Evolutionary conservation across 176 grass and related monocot species (phyloP).

Genomic region (Eleusine coracana): DNA sequence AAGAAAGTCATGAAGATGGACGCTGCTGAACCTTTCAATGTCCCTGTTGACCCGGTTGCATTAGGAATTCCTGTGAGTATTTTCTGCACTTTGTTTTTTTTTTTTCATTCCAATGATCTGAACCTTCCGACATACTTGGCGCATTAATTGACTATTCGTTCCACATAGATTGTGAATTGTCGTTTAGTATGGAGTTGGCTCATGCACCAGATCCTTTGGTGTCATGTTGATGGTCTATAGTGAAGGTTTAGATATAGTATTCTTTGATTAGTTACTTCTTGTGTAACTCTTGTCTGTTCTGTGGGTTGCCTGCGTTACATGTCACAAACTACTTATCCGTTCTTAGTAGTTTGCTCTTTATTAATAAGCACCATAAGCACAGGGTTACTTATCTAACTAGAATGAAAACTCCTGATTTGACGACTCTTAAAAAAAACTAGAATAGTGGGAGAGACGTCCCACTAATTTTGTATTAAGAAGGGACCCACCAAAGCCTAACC

Average conservation of each 20-base stretch:
- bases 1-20: constrained; percentile 97
- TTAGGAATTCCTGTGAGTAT: constrained; percentile 92
- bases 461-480: no score
- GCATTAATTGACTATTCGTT: not conserved
- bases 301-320: not conserved
- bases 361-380: not conserved
- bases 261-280: not conserved
- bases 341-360: not conserved
- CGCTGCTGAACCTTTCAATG: constrained; percentile 87
- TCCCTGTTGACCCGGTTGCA: constrained; percentile 83
- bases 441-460: no score
- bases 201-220: not conserved
- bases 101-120: constrained; percentile 12
- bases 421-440: no score
- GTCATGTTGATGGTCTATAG: not conserved
- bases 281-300: not conserved
- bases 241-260: constrained; percentile 15
- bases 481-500: no score
- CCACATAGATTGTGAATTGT: not conserved
- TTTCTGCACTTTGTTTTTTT: constrained; percentile 7
- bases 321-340: not conserved
- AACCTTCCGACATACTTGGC: not conserved
- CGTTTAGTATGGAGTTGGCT: not conserved
- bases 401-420: not conserved
- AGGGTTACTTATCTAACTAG: not conserved